Base-by-base conservation (phyloP, 2,329 filamentous ascomycete species). In the Phyllosticta paracitricarpa region DNA sequence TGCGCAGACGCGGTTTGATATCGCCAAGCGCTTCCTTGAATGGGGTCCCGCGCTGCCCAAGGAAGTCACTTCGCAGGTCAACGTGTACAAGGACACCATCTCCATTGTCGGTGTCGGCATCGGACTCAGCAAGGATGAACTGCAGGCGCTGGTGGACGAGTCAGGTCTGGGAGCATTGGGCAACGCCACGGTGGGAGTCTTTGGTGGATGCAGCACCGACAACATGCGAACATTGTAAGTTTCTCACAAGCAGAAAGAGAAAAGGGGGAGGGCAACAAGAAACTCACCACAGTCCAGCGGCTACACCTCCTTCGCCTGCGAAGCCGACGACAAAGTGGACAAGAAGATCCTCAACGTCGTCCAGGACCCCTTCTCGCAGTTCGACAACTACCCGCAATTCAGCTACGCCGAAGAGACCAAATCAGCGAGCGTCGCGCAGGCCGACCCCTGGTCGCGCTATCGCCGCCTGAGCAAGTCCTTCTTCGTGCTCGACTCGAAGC, bases 31-130 rank as follows among this genome's bases (percentile, higher is more conserved):
- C 22, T 65, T 63, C 55, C 61, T 63, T 9, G 61, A 64, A 19
- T 65, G 64, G 64, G 63, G 62, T 35, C 61, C 64, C 17, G 35
- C 51, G 7, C 56, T 61, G 48, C 22, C 12, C 10, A 58, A 61
- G 52, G 56, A 64, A 19, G 59, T 65, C 24, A 65, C 63, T 25
- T 61, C 61, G 9, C 64, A 65, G 54, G 26, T 65, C 56, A 65
- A 65, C 54, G 54, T 65, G 22, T 64, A 63, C 60, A 63, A 58
- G 17, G 58, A 51, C 40, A 61, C n/a, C 58, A 57, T 63, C 51
- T 35, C 56, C 7, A 54, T 65, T 8, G 14, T 65, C 19, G 64
- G 64, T 14, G 64, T 63, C 61, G 59, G 63, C 57, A 40, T 64
- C 9, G 64, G 64, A 25, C 48, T 53, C 24, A 54, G 55, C 5